These are phyloP conservation scores for Parietaria judaica DNA, from an alignment of 306 rosid species.

Conservation along the genomic window DNA sequence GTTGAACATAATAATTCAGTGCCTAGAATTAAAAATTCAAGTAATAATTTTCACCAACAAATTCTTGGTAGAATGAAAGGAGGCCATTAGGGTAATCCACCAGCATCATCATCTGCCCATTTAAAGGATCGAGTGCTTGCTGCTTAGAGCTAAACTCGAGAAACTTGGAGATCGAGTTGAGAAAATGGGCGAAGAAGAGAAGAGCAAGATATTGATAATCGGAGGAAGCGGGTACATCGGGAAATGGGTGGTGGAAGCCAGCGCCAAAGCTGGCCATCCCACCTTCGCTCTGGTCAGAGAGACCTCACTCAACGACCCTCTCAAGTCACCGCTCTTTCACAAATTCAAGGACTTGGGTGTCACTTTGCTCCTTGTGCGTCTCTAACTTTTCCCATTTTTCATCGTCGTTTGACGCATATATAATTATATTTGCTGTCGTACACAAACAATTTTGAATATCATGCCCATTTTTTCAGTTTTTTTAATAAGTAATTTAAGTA, in stretches of 20 bases:
- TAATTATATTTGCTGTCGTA: not conserved
- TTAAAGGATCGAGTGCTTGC: not conserved
- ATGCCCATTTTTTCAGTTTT: too few species aligned
- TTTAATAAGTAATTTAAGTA: too few species aligned
- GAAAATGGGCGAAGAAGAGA: slow-evolving; percentile 47
- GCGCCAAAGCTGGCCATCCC: slow-evolving; percentile 62
- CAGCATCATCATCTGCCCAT: too few species aligned
- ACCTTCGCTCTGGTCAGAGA: slow-evolving; percentile 73
- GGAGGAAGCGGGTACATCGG: slow-evolving; percentile 97
- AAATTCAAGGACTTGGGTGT: slow-evolving; percentile 51
- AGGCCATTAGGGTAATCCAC: not conserved
- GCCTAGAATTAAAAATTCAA: too few species aligned
- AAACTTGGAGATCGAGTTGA: too few species aligned
- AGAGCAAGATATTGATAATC: slow-evolving; percentile 72
- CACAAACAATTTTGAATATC: not conserved
- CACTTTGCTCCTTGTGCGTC: slow-evolving; percentile 42
- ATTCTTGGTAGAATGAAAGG: not conserved
- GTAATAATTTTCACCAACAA: too few species aligned
- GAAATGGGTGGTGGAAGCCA: slow-evolving; percentile 64
- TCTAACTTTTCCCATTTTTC: not conserved
- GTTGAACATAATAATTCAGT: not conserved
- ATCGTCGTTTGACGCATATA: not conserved
- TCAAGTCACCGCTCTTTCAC: slow-evolving; percentile 44
- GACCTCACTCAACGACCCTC: slow-evolving; percentile 49
- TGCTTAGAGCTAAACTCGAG: not conserved